A percentile compares a stretch with the other conserved stretches of the same genome.
Conservation (phyloP, 2,329 filamentous ascomycete species). For the Alternaria longipes region DNA sequence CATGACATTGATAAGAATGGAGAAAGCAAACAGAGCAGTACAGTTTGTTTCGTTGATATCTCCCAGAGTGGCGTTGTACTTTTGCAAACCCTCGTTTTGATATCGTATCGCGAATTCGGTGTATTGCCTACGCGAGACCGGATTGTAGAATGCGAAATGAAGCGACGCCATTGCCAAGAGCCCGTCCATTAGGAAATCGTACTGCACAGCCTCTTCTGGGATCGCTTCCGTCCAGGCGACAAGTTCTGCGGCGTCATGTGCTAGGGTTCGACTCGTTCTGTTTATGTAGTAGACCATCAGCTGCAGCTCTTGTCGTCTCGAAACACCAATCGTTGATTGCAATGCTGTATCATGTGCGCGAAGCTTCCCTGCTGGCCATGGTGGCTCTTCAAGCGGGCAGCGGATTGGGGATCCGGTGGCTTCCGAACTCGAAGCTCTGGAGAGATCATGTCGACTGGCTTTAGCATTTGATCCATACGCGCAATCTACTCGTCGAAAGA, state of each 20-base stretch:
- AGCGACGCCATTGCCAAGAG: conserved; percentile 19
- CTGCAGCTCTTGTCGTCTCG: conserved; percentile 6
- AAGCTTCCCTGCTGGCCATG: not conserved
- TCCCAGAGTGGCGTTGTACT: conserved; percentile 8
- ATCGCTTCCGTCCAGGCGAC: conserved; percentile 10
- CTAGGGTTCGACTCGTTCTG: conserved; percentile 5
- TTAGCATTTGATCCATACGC: not conserved
- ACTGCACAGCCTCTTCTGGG: conserved; percentile 14
- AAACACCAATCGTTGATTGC: not conserved
- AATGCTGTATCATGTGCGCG: not conserved
- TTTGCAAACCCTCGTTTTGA: conserved; percentile 6
- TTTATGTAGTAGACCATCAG: conserved; percentile 5
- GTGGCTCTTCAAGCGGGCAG: not conserved
- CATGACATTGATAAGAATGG: conserved; percentile 6
- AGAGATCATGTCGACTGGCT: not conserved
- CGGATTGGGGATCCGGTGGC: not conserved
- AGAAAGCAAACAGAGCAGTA: conserved; percentile 13
- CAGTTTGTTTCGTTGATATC: conserved; percentile 14
- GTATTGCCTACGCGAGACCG: conserved; percentile 10
- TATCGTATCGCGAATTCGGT: conserved; percentile 15
- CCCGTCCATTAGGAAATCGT: conserved; percentile 21
- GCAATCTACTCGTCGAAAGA: conserved; percentile 1
- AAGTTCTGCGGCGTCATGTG: conserved; percentile 5
- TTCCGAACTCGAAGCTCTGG: conserved; percentile 5
- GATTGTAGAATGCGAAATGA: conserved; percentile 15